Evolutionary conservation across 2,329 filamentous ascomycete genomes (phyloP), one percentile per base, ranked within the genome.

Genomic region (Sclerotinia nivalis): DNA sequence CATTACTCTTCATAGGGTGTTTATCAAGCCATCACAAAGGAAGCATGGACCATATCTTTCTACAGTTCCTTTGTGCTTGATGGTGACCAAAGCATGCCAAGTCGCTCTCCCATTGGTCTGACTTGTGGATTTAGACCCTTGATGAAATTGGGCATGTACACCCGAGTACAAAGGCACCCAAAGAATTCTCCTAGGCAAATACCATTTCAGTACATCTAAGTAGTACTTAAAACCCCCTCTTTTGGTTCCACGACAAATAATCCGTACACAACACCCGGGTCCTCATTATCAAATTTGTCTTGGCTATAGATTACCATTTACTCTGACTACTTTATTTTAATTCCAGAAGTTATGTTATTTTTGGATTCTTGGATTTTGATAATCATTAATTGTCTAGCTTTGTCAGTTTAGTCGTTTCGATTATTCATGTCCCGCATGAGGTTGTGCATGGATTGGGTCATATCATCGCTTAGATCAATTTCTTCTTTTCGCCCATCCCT

Each of bases 191-290:
- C 55, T 54, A 66, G 54, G 62, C 37, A 66, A 66, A 45, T 31
- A 10, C 50, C n/a, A 15, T 64, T 64, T 64, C 37, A 40, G 34
- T 64, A 52, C 45, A 52, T 31, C 31, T n/a, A 52, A 31, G 47
- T 64, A 40, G 61, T 52, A 64, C 47, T 64, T 43, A 52, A 37
- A 40, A 37, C 43, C 66, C 45, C 66, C 45, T 40, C 34, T 60
- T 25, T 61, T 50, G 66, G 66, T 61, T 68, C 55, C 58, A 50
- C 66, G 66, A 68, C 55, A 61, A 68, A 59, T 61, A 28, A 49
- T 50, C 34, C 45, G 55, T 68, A 68, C 55, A 40, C 55, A 52
- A 22, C 60, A 64, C 60, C 47, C 60, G 61, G 61, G 47, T 20
- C 60, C 60, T 59, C 40, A 34, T 37, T 61, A 52, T 18, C 28